Base-by-base conservation (phyloP, 129 eudicot genomes). In the Chrysanthemum seticuspe region DNA sequence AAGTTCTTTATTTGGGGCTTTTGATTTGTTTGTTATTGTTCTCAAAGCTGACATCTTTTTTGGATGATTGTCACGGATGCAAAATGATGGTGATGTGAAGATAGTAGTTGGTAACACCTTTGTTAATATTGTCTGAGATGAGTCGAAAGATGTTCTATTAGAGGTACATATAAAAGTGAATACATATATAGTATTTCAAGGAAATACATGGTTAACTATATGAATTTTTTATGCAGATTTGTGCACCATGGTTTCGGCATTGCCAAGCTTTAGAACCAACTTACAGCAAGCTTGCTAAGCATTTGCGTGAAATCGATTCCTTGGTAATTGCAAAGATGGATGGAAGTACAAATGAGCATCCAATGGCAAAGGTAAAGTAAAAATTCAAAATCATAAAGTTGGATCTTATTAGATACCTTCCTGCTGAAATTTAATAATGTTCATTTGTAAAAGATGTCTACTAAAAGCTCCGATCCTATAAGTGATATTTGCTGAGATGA, bases 161-260 rank as follows among this genome's bases (percentile, higher is more conserved):
- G 96, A 94, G 99, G 97, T 94, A 81, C 67, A 15, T 19, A 2
- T 44, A 60, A 47, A 49, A 40, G 18, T 10, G 8, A n/a, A n/a
- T 56, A 25, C 23, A 53, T 11, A 36, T 10, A 61, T 54, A 11
- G 50, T 40, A 49, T 59, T 60, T n/a, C 3, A 19, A 36, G 56
- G 13, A 29, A 66, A 16, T 63, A 50, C n/a, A 18, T 53, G 19
- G 83, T 74, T 40, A 50, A 53, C 15, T 65, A 74, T 1, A 6
- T 11, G 19, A 16, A 14, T 31, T 23, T 52, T 51, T 51, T 16
- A 56, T 74, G 58, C 72, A 87, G 97, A 78, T 91, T 55, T 91
- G 85, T 80, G 97, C 97, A 62, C 95, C 97, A 58, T 91, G 97
- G 97, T 91, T 95, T 48, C 95, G 97, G n/a, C 97, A 91, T 77